Conservation (phyloP, 2,329 filamentous ascomycete species). For the Parafenestella ontariensis region DNA sequence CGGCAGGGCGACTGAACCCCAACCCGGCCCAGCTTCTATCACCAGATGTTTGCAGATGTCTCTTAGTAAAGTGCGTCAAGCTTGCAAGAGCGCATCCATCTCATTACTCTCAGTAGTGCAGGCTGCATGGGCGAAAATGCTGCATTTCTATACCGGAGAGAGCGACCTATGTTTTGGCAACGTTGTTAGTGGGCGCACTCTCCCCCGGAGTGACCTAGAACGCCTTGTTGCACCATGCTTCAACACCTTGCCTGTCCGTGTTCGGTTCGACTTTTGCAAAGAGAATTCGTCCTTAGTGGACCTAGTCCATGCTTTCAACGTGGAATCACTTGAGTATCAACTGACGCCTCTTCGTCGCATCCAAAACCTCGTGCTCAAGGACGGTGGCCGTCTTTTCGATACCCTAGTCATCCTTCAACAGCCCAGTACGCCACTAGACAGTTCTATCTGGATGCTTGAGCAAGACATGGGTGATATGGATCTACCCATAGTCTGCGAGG, state of each 20-base stretch:
- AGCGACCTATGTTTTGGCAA: slow-evolving; percentile 86
- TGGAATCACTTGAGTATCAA: slow-evolving; percentile 70
- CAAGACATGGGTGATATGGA: slow-evolving; percentile 71
- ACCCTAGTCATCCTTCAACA: slow-evolving; percentile 82
- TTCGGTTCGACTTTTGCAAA: slow-evolving; percentile 57
- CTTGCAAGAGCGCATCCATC: slow-evolving; percentile 33
- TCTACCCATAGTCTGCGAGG: slow-evolving; percentile 77
- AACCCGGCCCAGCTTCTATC: slow-evolving; percentile 29
- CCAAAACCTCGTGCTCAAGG: slow-evolving; percentile 60
- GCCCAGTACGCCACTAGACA: slow-evolving; percentile 54
- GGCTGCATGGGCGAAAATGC: slow-evolving; percentile 72
- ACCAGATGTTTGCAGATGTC: slow-evolving; percentile 25
- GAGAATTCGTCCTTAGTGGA: slow-evolving; percentile 66
- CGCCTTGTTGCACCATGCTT: slow-evolving; percentile 87
- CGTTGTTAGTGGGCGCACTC: slow-evolving; percentile 78
- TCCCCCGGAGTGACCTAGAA: slow-evolving; percentile 71
- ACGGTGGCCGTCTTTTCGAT: slow-evolving; percentile 72
- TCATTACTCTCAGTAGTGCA: slow-evolving; percentile 72
- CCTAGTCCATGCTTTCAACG: slow-evolving; percentile 67
- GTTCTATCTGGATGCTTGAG: slow-evolving; percentile 59
- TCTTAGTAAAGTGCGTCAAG: slow-evolving; percentile 26
- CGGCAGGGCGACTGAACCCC: slow-evolving; percentile 6
- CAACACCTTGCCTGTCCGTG: slow-evolving; percentile 81
- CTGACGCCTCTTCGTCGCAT: slow-evolving; percentile 77
- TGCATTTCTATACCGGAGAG: slow-evolving; percentile 63